Evolutionary conservation across 768 basidiomycete genomes (phyloP).

Genomic region (Leccinum obscurum): DNA sequence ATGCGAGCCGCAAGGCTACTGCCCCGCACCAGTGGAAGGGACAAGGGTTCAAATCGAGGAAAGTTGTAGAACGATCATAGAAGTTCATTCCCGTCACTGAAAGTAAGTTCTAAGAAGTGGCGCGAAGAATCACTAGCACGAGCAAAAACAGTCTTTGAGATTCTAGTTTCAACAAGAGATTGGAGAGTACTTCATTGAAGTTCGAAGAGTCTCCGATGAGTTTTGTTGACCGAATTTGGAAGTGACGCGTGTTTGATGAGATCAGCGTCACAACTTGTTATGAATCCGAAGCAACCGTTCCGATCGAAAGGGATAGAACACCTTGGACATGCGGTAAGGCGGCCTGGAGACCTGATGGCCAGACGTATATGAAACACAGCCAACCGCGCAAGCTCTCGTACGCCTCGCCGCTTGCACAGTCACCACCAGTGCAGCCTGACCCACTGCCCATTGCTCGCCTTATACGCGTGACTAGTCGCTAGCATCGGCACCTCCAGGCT

Average conservation of each 20-base stretch:
- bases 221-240: background rate
- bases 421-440: background rate
- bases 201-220: too few species aligned
- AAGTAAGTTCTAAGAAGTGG: background rate
- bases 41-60: constrained; percentile 3
- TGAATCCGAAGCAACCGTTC: too few species aligned
- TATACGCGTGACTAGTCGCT: constrained; percentile 4
- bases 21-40: background rate
- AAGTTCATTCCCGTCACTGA: constrained; percentile 7
- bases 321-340: background rate
- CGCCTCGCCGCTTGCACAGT: background rate
- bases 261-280: background rate
- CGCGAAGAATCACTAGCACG: background rate
- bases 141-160: background rate
- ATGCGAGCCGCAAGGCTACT: background rate
- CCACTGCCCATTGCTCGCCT: constrained; percentile 11
- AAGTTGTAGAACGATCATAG: background rate
- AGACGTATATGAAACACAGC: constrained; percentile 9
- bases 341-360: constrained; percentile 4
- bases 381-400: background rate
- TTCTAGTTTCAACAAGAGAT: background rate
- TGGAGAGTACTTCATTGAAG: too few species aligned
- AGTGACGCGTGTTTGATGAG: background rate
- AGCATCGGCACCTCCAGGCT: background rate
- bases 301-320: background rate